Evolutionary conservation across 305 asterid species (phyloP), one percentile per base, ranked within the genome.

Genomic region (Petunia hybrid): DNA sequence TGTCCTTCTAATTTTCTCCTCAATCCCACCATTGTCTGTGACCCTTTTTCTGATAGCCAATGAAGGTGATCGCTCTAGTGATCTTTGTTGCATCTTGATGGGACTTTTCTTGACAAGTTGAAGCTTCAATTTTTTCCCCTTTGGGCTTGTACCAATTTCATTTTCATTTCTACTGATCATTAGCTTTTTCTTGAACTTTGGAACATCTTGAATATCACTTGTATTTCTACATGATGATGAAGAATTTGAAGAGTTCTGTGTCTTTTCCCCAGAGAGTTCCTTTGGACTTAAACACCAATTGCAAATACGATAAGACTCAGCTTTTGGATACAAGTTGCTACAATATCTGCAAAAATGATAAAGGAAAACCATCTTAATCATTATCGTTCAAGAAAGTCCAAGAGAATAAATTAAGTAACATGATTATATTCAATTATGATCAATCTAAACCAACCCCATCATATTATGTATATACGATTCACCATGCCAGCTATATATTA

Each of bases 201-300:
- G 36, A 40, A 43, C 83, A 53, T 76, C 86, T 13, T 82, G 7
- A 73, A 35, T 79, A 45, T 76, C 79, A 14, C 65, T 71, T 71
- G 77, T 61, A 4, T 55, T 82, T 76, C 66, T 88, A 56, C 87
- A 75, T 8, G 86, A 85, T 13, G 86, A 82, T 7, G 90, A 82
- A 4, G 92, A 88, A 46, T 83, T 83, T 31, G 76, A 63, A 3
- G 81, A 70, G 51, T 85, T 83, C 22, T 81, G 85, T 14, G 62
- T 31, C 78, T 60, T 78, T 16, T 82, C 90, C 38, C 55, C 82
- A 1, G 70, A 8, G 4, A 82, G 85, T 9, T 80, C 86, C 78
- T 87, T 86, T 61, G 65, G 83, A 82, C 66, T 87, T 3, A 89
- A 85, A 82, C 97, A 92, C 97, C 97, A 92, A 79, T 92, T 92